Evolutionary conservation across 495 filamentous ascomycete genomes (phyloP).

Genomic region (Poronia punctata): DNA sequence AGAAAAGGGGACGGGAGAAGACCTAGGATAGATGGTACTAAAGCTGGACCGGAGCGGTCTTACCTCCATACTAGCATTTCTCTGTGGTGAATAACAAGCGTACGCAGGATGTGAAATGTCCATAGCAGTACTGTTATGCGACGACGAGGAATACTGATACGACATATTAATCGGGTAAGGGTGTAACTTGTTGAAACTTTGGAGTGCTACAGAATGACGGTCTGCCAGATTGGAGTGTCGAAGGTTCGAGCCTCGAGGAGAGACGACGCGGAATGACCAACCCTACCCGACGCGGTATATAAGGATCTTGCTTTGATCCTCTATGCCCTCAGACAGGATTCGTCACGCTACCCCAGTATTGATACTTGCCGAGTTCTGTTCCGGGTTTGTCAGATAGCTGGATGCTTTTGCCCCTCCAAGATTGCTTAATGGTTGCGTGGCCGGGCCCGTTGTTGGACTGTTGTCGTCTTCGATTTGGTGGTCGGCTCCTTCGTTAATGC

Average conservation of each 20-base stretch:
- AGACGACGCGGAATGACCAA: too few relatives aligned
- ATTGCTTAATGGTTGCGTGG: too few relatives aligned
- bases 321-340: too few relatives aligned
- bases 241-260: too few relatives aligned
- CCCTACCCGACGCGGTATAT: too few relatives aligned
- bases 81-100: constrained; percentile 33
- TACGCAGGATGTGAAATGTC: constrained; percentile 35
- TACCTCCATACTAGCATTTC: constrained; percentile 33
- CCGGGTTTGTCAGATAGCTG: too few relatives aligned
- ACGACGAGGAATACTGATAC: constrained; percentile 44
- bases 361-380: too few relatives aligned
- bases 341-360: too few relatives aligned
- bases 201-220: too few relatives aligned
- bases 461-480: constrained; percentile 13
- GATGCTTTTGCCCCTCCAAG: too few relatives aligned
- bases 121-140: constrained; percentile 39
- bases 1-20: constrained; percentile 18
- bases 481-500: constrained; percentile 11
- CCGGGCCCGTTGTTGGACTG: background rate
- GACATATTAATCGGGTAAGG: constrained; percentile 49
- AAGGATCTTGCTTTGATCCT: background rate
- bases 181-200: constrained; percentile 2
- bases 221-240: too few relatives aligned
- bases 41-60: constrained; percentile 18
- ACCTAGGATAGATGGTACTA: constrained; percentile 17